Evolutionary conservation across 2,329 filamentous ascomycete species (phyloP).

Genomic region (Volutella citrinella): DNA sequence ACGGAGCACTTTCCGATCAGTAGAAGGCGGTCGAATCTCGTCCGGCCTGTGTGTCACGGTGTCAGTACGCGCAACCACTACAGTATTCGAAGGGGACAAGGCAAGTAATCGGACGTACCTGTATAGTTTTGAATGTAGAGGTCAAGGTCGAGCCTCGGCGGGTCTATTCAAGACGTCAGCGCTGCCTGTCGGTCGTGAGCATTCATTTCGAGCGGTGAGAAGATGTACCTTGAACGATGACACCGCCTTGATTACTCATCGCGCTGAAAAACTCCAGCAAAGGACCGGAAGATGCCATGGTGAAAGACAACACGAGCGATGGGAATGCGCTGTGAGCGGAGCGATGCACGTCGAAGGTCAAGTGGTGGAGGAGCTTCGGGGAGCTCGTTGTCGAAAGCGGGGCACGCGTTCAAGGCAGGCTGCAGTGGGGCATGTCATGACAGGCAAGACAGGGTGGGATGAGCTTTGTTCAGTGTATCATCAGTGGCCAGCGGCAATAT

Average conservation of each 20-base stretch:
- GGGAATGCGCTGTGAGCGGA: constrained; percentile 2
- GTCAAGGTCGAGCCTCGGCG: constrained; percentile 87
- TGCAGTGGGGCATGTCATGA: constrained; percentile 8
- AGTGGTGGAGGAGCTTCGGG: constrained; percentile 15
- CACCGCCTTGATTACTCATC: constrained; percentile 43
- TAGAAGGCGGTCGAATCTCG: constrained; percentile 75
- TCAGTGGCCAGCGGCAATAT: too few species aligned
- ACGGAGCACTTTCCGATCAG: constrained; percentile 78
- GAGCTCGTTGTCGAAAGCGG: constrained; percentile 16
- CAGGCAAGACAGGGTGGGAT: too few species aligned
- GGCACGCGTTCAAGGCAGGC: constrained; percentile 5
- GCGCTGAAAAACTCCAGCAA: constrained; percentile 43
- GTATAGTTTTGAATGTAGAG: constrained; percentile 87
- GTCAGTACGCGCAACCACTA: too few species aligned
- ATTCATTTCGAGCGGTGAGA: too few species aligned
- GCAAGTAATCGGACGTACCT: too few species aligned
- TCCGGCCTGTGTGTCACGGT: constrained; percentile 68
- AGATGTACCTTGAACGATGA: constrained; percentile 48
- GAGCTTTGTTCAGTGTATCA: too few species aligned
- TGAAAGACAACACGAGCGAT: constrained; percentile 8
- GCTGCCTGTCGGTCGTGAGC: too few species aligned
- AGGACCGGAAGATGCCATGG: constrained; percentile 35
- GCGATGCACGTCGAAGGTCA: constrained; percentile 7
- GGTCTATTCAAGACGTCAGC: constrained; percentile 54
- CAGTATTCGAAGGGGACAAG: too few species aligned